These are phyloP conservation scores for Diutina mesorugosa DNA, from an alignment of 1,139 yeast genomes.

Conservation along the genomic window DNA sequence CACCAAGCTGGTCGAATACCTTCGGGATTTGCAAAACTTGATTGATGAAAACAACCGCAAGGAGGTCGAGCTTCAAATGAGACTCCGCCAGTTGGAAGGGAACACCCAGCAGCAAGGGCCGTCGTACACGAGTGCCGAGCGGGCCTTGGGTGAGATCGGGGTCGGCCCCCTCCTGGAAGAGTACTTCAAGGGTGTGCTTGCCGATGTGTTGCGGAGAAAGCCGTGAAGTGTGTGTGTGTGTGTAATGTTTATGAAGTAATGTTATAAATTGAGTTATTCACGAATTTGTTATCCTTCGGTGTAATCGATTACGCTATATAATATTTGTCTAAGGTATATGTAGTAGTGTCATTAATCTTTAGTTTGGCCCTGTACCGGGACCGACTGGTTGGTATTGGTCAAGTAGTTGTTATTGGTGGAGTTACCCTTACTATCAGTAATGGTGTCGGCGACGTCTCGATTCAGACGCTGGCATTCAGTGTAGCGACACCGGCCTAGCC, in stretches of 20 bases:
- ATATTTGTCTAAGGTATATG: no score
- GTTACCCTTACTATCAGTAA: background rate
- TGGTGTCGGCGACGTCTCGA: no score
- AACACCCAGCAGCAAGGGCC: constrained; percentile 30
- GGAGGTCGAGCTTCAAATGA: constrained; percentile 62
- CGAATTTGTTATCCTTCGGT: no score
- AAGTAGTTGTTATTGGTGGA: background rate
- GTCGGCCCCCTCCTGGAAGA: constrained; percentile 63
- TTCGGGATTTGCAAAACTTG: constrained; percentile 56
- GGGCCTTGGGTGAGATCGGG: constrained; percentile 64
- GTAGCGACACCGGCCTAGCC: constrained; percentile 15
- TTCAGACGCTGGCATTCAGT: background rate
- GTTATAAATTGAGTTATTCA: background rate
- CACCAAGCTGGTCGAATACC: constrained; percentile 75
- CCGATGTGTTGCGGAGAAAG: constrained; percentile 4
- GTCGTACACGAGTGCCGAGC: constrained; percentile 69
- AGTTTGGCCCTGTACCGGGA: no score
- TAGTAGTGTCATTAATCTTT: background rate
- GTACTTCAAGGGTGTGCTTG: constrained; percentile 25
- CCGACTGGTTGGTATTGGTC: no score
- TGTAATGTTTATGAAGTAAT: background rate
- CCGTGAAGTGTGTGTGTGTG: background rate
- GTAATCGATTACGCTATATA: no score
- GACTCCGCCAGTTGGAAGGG: constrained; percentile 34
- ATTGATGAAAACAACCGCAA: constrained; percentile 69